phyloP scores from a whole-genome alignment of 1,284 basidiomycete species.

The Cutaneotrichosporon arboriforme region DNA sequence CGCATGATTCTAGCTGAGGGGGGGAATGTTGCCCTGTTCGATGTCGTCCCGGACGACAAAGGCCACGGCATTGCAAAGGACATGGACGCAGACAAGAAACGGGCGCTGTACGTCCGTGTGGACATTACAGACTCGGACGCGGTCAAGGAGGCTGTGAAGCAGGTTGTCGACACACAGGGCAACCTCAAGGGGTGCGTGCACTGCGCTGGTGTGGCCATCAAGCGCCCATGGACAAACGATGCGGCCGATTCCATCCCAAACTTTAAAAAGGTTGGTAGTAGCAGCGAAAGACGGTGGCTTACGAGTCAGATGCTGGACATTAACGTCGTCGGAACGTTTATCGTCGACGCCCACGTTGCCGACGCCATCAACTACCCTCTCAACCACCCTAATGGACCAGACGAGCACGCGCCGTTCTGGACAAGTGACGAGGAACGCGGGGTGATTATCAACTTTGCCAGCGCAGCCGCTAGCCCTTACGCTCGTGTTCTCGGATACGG shows the following conservation, averaged over 20 bases:
- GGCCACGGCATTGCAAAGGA: slow-evolving; percentile 22
- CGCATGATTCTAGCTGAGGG: slow-evolving; percentile 21
- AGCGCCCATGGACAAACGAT: slow-evolving; percentile 38
- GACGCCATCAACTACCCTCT: slow-evolving; percentile 42
- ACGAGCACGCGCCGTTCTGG: slow-evolving; percentile 30
- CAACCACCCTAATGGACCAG: slow-evolving; percentile 26
- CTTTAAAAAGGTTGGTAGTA: slow-evolving; percentile 29
- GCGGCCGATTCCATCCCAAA: slow-evolving; percentile 34
- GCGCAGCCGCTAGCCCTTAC: slow-evolving; percentile 35
- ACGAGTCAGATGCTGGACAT: slow-evolving; percentile 34
- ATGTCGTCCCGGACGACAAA: slow-evolving; percentile 29
- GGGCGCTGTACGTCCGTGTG: slow-evolving; percentile 27
- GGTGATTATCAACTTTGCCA: slow-evolving; percentile 44
- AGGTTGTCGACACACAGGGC: slow-evolving; percentile 21
- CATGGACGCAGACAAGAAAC: slow-evolving; percentile 4
- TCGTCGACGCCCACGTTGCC: slow-evolving; percentile 38
- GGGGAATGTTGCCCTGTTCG: slow-evolving; percentile 31
- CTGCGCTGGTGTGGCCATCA: slow-evolving; percentile 40
- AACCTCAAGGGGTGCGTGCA: slow-evolving; percentile 38
- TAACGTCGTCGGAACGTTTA: slow-evolving; percentile 41
- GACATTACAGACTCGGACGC: slow-evolving; percentile 34
- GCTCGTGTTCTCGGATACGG: slow-evolving; percentile 39
- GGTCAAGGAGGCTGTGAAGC: slow-evolving; percentile 26
- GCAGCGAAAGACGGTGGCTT: neutral
- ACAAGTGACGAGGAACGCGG: slow-evolving; percentile 39